A percentile compares a stretch with the other conserved stretches of the same genome.
Evolutionary conservation across 495 filamentous ascomycete species (phyloP).

Genomic region (Xylaria intraflava): DNA sequence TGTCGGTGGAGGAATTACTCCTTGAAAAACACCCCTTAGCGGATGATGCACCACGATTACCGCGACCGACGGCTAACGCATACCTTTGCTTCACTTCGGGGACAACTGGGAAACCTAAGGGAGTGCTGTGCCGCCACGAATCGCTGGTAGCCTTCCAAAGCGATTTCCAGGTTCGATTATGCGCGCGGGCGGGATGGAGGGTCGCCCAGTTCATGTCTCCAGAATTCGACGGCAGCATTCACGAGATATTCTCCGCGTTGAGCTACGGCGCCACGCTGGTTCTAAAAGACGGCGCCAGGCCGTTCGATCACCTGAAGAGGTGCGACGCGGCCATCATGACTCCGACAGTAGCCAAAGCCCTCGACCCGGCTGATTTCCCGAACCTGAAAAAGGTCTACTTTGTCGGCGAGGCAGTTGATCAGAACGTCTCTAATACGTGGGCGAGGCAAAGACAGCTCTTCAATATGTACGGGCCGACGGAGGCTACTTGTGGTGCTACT

Average conservation of each 20-base stretch:
- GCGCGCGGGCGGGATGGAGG: conserved; percentile 19
- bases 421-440: conserved; percentile 25
- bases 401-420: conserved; percentile 27
- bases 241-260: conserved; percentile 36
- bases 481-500: conserved; percentile 27
- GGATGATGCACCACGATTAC: background rate
- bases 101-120: conserved; percentile 32
- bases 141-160: conserved; percentile 21
- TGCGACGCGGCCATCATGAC: conserved; percentile 26
- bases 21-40: background rate
- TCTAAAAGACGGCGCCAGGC: conserved; percentile 10
- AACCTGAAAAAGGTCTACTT: conserved; percentile 22
- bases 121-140: conserved; percentile 19
- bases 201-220: conserved; percentile 29
- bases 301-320: conserved; percentile 18
- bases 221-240: conserved; percentile 35
- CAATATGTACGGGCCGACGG: conserved; percentile 34
- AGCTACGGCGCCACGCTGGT: conserved; percentile 34
- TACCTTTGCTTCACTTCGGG: conserved; percentile 37
- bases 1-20: background rate
- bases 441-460: conserved; percentile 3
- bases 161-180: conserved; percentile 19
- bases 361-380: conserved; percentile 19
- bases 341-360: conserved; percentile 20
- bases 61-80: conserved; percentile 8